Conservation (phyloP, 208 protist genomes). For the Leishmania guyanensis region DNA sequence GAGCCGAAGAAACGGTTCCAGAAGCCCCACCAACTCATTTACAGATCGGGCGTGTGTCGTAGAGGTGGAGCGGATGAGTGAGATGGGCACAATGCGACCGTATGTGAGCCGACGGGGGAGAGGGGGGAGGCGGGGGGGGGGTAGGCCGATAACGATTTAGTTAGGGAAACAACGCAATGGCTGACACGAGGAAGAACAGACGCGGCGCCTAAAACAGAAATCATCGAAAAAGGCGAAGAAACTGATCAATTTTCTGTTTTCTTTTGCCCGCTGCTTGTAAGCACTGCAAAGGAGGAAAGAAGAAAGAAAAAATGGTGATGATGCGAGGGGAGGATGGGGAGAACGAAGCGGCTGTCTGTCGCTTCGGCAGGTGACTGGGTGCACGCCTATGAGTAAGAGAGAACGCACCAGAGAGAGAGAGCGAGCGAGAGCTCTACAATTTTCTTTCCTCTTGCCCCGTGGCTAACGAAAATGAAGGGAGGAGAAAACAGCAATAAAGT, state of each 20-base stretch:
- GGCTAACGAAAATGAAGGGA: neutral
- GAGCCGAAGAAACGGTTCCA: neutral
- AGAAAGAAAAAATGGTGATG: neutral
- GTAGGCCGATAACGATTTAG: neutral
- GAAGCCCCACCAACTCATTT: constrained; percentile 27
- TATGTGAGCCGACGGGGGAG: neutral
- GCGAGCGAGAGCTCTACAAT: neutral
- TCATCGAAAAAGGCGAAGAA: neutral
- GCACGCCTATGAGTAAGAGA: neutral
- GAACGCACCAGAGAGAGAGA: neutral
- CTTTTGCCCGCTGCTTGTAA: neutral
- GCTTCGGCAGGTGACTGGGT: too few species aligned
- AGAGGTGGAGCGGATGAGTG: neutral
- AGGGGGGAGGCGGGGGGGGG: neutral
- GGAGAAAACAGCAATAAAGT: neutral
- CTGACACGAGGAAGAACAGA: neutral
- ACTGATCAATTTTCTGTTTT: neutral
- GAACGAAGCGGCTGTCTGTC: neutral
- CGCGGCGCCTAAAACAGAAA: neutral
- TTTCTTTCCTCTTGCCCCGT: neutral
- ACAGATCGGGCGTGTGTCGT: neutral
- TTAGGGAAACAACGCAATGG: neutral
- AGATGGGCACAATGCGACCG: neutral
- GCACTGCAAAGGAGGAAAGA: neutral
- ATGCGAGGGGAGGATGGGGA: neutral